A percentile compares a stretch with the other conserved stretches of the same genome.
Conservation (phyloP, 225 moss, liverwort and hornwort genomes). For the Anthoceros angustus region DNA sequence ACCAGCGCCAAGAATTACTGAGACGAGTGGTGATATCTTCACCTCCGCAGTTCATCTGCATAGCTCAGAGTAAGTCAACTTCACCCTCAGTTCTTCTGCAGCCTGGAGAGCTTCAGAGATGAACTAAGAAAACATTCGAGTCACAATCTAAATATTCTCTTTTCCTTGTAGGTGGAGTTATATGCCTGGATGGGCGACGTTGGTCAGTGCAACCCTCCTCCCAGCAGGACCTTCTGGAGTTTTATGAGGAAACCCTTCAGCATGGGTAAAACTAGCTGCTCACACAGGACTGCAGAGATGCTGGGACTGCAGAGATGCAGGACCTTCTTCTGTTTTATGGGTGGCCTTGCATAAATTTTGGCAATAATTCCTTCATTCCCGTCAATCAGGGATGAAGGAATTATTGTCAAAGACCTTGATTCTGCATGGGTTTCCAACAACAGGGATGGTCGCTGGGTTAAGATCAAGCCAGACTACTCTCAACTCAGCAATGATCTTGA, state of each 20-base stretch:
- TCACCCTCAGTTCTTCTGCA: not conserved
- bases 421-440: slow-evolving; percentile 16
- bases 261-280: slow-evolving; percentile 10
- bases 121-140: too few species aligned
- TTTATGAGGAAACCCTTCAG: slow-evolving; percentile 11
- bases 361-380: too few species aligned
- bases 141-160: too few species aligned
- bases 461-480: slow-evolving; percentile 17
- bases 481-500: slow-evolving; percentile 12
- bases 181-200: slow-evolving; percentile 7
- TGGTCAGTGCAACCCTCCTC: slow-evolving; percentile 11
- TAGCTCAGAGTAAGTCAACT: slow-evolving; percentile 9
- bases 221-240: slow-evolving; percentile 7
- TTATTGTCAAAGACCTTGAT: slow-evolving; percentile 17
- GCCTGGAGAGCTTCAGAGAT: too few species aligned
- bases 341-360: too few species aligned
- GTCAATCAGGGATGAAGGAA: slow-evolving; percentile 14
- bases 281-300: too few species aligned
- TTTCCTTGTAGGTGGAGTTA: not conserved
- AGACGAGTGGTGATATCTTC: slow-evolving; percentile 7
- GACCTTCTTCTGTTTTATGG: too few species aligned
- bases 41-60: slow-evolving; percentile 8
- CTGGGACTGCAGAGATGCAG: too few species aligned
- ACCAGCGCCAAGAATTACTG: slow-evolving; percentile 7
- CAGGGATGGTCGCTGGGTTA: slow-evolving; percentile 13